Evolutionary conservation across 352 stramenopile genomes (phyloP).

Genomic region (Blastocystis hominis): DNA sequence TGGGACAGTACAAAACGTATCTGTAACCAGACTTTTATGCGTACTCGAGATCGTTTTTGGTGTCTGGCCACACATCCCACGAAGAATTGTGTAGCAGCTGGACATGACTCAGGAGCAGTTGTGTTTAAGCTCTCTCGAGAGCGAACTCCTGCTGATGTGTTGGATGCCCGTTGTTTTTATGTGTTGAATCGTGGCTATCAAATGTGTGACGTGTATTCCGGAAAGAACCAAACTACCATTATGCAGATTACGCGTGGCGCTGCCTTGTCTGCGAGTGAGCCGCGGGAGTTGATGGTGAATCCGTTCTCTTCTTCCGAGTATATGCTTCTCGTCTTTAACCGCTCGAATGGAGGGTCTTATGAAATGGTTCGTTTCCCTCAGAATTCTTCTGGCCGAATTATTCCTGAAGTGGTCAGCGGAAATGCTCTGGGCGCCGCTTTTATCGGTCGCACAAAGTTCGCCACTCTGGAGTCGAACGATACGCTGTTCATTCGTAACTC

Average conservation of each 20-base stretch:
- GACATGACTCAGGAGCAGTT: conserved; percentile 98
- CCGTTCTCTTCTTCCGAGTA: conserved; percentile 83
- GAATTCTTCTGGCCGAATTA: conserved; percentile 67
- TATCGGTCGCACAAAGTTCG: conserved; percentile 90
- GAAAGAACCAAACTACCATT: conserved; percentile 67
- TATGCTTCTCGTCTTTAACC: conserved; percentile 83
- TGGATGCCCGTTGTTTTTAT: conserved; percentile 78
- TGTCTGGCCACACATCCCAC: conserved; percentile 84
- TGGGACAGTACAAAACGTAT: conserved; percentile 97
- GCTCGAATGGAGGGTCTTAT: conserved; percentile 89
- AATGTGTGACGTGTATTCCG: conserved; percentile 58
- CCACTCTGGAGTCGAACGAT: conserved; percentile 85
- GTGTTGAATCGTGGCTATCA: conserved; percentile 73
- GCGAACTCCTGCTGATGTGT: conserved; percentile 79
- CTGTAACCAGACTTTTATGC: conserved; percentile 91
- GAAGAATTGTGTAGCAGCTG: conserved; percentile 92
- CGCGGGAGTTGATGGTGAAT: conserved; percentile 87
- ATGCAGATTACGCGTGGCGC: conserved; percentile 19
- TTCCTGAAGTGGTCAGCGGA: conserved; percentile 82
- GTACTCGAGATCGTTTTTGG: conserved; percentile 98
- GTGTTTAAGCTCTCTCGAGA: conserved; percentile 97
- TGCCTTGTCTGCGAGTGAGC: conserved; percentile 76
- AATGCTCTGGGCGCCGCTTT: conserved; percentile 89
- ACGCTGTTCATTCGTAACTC: conserved; percentile 63
- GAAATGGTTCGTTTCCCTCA: conserved; percentile 84